Evolutionary conservation across 768 basidiomycete species (phyloP).

Genomic region (Suillus plorans): DNA sequence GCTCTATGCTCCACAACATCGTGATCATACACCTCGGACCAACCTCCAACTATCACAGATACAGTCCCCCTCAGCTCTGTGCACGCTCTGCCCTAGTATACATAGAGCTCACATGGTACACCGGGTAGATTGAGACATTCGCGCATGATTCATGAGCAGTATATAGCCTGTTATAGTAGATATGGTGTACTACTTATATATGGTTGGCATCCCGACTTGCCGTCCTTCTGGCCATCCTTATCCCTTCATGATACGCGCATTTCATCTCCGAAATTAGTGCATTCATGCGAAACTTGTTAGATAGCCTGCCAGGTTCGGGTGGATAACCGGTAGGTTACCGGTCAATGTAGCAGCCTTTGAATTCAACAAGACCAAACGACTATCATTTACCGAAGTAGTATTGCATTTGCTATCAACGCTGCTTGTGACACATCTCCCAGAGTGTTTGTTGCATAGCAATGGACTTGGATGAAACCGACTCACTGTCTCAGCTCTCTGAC

Average conservation of each 20-base stretch:
- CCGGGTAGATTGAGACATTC: background rate
- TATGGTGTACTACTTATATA: background rate
- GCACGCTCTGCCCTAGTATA: background rate
- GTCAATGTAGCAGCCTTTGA: constrained; percentile 9
- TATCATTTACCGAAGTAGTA: background rate
- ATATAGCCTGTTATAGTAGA: background rate
- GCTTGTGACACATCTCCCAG: background rate
- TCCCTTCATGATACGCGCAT: too few relatives aligned
- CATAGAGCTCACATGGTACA: background rate
- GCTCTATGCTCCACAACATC: background rate
- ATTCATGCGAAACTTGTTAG: background rate
- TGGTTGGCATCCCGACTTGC: background rate
- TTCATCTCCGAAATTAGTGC: background rate
- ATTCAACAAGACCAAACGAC: constrained; percentile 19
- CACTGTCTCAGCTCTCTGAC: constrained; percentile 8
- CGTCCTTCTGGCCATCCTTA: background rate
- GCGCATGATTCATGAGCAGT: too few relatives aligned
- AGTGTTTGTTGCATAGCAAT: background rate
- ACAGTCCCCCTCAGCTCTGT: background rate
- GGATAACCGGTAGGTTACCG: background rate
- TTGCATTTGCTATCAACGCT: background rate
- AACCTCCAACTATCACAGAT: background rate
- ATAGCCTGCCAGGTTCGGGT: background rate
- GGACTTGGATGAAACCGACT: constrained; percentile 20
- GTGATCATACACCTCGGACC: background rate